Conservation (phyloP, 1,139 yeast genomes). For the Sugiyamaella grinbergsii region DNA sequence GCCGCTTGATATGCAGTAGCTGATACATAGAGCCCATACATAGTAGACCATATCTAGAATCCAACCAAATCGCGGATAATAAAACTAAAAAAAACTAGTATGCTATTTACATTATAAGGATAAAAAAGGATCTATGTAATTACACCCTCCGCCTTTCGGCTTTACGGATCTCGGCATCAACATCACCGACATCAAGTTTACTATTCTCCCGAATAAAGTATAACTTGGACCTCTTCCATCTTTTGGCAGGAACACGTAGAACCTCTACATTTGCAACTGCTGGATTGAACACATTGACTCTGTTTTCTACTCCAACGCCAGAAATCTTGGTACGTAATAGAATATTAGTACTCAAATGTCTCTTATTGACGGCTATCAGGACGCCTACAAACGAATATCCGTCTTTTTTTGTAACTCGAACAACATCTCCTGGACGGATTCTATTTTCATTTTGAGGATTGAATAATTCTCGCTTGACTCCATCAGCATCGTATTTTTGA, state of each 20-base stretch:
- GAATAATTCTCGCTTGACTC: conserved; percentile 67
- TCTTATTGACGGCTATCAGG: conserved; percentile 71
- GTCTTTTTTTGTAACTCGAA: conserved; percentile 72
- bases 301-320: conserved; percentile 77
- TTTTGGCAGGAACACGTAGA: conserved; percentile 67
- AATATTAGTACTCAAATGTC: conserved; percentile 68
- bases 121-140: neutral
- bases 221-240: conserved; percentile 76
- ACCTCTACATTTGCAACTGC: conserved; percentile 71
- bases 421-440: conserved; percentile 78
- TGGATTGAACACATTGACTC: conserved; percentile 80
- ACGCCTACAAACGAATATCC: conserved; percentile 74
- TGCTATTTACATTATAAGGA: conserved; percentile 11
- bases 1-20: too few relatives aligned
- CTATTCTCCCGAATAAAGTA: conserved; percentile 78
- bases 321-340: conserved; percentile 77
- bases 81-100: neutral
- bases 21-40: neutral
- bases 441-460: conserved; percentile 51
- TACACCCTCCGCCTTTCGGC: conserved; percentile 33
- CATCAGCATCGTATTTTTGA: conserved; percentile 67
- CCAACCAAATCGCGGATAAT: too few relatives aligned
- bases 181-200: conserved; percentile 79
- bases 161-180: conserved; percentile 49
- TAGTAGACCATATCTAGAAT: neutral